Evolutionary conservation across 2,329 filamentous ascomycete genomes (phyloP), one percentile per base, ranked within the genome.

Genomic region (Ceratocystis lukuohia): DNA sequence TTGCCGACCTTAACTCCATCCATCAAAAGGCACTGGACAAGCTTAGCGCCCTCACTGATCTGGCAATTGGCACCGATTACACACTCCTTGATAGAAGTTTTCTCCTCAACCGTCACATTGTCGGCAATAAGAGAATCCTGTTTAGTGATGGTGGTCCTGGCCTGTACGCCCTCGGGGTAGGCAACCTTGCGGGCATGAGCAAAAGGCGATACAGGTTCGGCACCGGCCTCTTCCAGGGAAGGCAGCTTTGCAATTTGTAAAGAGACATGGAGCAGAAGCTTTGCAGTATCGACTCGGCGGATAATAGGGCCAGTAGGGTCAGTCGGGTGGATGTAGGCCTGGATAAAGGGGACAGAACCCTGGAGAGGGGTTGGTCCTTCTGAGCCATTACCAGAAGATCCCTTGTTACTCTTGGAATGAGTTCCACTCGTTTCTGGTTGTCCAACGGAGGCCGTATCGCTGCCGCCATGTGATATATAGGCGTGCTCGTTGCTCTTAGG

Each of bases 1-100:
- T 90, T 88, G 15, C 90, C 92, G 12, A 99, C 82, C 6, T 89
- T 86, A 0, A 89, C 92, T 2, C 90, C 90, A 68, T 97, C 93
- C 91, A 97, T 96, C 22, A 97, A 78, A 61, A 97, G 76, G 75
- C 93, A 97, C 70, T 92, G 84, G n/a, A 85, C 86, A 57, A 99
- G 77, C 70, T 92, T 89, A 37, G 88, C 91, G n/a, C 91, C 91
- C 70, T 88, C 86, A 69, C 87, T 86, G 70, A 99, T 93, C 71
- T 89, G 87, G 74, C 91, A 96, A 71, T 90, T 91, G 3, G 89
- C 85, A 2, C 94, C 94, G 50, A 99, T 84, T 37, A 96, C 90
- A 46, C 82, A 88, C 75, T 96, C 91, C 75, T 96, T 96, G 77
- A 99, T 88, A n/a, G 91, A 88, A 28, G 85, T 87, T 74, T 93